Conservation (phyloP, 2,329 filamentous ascomycete genomes). For the Hymenoscyphus repandus region DNA sequence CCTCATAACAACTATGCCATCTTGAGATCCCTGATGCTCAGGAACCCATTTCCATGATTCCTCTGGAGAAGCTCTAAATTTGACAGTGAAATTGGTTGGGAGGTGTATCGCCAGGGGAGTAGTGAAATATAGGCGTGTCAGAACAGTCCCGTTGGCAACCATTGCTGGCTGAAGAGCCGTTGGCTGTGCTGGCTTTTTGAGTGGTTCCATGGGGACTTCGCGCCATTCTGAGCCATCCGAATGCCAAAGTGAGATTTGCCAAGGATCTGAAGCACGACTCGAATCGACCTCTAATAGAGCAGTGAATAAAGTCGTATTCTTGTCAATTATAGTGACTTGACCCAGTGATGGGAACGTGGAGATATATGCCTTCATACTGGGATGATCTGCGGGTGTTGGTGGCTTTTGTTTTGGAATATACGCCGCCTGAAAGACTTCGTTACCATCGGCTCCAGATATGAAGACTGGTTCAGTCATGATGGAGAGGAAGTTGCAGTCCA, state of each 20-base stretch:
- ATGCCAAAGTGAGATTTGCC: conserved; percentile 75
- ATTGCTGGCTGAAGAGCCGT: conserved; percentile 44
- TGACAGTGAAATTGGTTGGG: conserved; percentile 62
- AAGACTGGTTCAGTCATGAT: conserved; percentile 17
- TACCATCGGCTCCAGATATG: conserved; percentile 27
- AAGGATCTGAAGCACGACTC: conserved; percentile 49
- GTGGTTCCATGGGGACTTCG: conserved; percentile 43
- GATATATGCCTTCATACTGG: conserved; percentile 47
- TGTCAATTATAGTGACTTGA: conserved; percentile 60
- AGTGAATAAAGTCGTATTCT: conserved; percentile 51
- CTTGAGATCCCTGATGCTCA: conserved; percentile 55
- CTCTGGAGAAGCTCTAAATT: conserved; percentile 51
- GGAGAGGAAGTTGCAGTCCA: conserved; percentile 1
- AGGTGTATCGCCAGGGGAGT: conserved; percentile 43
- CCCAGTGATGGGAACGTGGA: conserved; percentile 68
- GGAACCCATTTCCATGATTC: conserved; percentile 66
- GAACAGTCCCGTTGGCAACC: conserved; percentile 24
- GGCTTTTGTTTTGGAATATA: conserved; percentile 31
- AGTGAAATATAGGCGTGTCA: conserved; percentile 48
- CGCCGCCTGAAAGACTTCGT: conserved; percentile 29
- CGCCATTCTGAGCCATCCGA: conserved; percentile 48
- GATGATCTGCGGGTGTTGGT: conserved; percentile 32
- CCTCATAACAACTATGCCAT: conserved; percentile 58
- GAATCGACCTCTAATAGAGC: conserved; percentile 63
- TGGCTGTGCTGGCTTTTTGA: conserved; percentile 32